Conservation (phyloP, 2,329 filamentous ascomycete genomes). For the Colletotrichum godetiae region DNA sequence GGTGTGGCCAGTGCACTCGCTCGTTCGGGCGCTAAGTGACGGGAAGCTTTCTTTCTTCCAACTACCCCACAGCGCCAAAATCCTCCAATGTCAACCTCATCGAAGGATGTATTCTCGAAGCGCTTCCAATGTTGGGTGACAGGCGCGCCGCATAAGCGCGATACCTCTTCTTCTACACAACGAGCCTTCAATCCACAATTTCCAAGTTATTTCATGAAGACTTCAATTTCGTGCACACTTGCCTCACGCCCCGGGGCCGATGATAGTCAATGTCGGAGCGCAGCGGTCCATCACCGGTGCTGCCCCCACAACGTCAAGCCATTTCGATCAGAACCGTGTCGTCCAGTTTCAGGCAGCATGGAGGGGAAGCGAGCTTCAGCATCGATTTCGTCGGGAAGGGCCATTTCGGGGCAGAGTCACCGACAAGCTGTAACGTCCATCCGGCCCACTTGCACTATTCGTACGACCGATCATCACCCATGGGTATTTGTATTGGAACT, state of each 20-base stretch:
- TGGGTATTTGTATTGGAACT: constrained; percentile 1
- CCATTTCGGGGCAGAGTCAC: neutral
- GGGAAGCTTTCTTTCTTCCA: constrained; percentile 13
- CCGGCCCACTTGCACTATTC: constrained; percentile 8
- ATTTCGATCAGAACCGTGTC: neutral
- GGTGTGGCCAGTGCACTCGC: constrained; percentile 33
- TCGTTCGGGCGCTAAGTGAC: constrained; percentile 23
- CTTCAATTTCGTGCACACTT: constrained; percentile 10
- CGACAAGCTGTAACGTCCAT: neutral
- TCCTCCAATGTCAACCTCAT: constrained; percentile 22
- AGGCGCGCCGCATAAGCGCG: constrained; percentile 26
- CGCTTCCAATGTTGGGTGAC: constrained; percentile 8
- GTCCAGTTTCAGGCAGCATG: constrained; percentile 6
- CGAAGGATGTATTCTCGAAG: constrained; percentile 7
- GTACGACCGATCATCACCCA: neutral
- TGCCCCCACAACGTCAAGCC: constrained; percentile 1
- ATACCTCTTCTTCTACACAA: neutral
- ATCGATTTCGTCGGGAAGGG: neutral
- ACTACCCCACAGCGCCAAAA: constrained; percentile 30
- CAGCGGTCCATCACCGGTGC: neutral
- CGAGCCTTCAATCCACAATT: too few relatives aligned
- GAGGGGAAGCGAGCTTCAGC: neutral
- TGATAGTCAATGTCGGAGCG: neutral
- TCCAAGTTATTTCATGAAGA: neutral
- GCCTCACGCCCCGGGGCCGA: neutral